phyloP scores from a whole-genome alignment of 441 rosid species.

The Raphanus hybrid region DNA sequence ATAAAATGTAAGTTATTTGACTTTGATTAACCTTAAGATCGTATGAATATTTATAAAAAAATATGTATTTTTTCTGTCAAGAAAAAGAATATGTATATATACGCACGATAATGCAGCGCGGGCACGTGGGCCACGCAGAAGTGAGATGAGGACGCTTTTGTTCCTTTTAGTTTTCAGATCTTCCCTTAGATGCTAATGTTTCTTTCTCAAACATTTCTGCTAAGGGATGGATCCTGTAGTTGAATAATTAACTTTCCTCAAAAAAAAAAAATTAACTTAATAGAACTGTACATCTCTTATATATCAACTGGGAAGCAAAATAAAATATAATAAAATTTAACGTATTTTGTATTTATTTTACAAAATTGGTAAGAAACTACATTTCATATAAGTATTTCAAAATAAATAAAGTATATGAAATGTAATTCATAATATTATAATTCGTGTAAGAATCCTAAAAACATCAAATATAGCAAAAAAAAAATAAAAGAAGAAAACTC shows the following conservation, averaged over 20 bases:
- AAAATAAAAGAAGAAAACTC: neutral
- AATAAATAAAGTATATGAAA: neutral
- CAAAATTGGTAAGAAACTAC: neutral
- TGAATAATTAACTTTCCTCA: neutral
- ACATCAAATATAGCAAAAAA: neutral
- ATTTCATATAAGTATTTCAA: neutral
- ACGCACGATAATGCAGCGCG: constrained; percentile 36
- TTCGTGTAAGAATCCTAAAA: neutral
- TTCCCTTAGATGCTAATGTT: constrained; percentile 34
- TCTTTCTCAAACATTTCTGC: constrained; percentile 26
- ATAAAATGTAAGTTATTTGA: constrained; percentile 30
- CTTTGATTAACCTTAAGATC: constrained; percentile 30
- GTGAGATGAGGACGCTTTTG: constrained; percentile 30
- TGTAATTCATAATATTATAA: neutral
- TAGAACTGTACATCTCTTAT: neutral
- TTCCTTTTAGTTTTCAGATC: constrained; percentile 35
- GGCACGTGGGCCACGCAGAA: constrained; percentile 38
- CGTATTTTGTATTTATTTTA: neutral
- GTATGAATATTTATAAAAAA: neutral
- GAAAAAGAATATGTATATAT: constrained; percentile 5
- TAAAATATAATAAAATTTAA: no score
- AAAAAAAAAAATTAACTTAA: no score
- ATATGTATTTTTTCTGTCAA: no score
- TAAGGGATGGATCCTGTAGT: neutral
- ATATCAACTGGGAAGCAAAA: neutral